Base-by-base conservation (phyloP, 2,329 filamentous ascomycete species). In the Trichoderma sp. region DNA sequence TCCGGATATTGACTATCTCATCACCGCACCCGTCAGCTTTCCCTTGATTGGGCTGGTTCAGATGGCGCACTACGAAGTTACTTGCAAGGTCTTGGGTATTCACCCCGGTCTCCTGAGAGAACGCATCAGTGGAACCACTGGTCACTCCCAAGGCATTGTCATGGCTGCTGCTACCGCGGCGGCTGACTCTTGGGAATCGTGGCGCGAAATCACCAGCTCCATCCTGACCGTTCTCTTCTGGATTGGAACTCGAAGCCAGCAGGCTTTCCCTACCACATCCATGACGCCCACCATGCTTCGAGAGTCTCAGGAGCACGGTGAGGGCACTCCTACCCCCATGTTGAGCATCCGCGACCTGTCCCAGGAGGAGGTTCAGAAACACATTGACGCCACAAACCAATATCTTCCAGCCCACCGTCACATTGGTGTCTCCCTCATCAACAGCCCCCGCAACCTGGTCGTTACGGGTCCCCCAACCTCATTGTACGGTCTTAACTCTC, bases 251-350 rank as follows among this genome's bases (percentile, higher is more conserved):
- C 91, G 95, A 76, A 97, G 94, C 79, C 95, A 99, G 80, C 95
- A 99, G 80, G 94, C 94, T 2, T 99, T 97, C 81, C 96, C 95
- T 45, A 89, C 92, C 73, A 99, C 95, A 4, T 98, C 95, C 37
- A 86, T 99, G 74, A 93, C 94, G 4, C 96, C 95, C 0, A 92
- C 89, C 53, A 92, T 94, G 76, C 86, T 99, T 64, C 92, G 94
- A 77, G 95, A 99, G 80, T 97, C 95, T 1, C 86, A 93, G 72
- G 94, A 97, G 77, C 90, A 95, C 78, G 94, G 95, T 63, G 95
- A 99, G 81, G 96, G 96, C n/a, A 87, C 86, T 6, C 95, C 96
- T 1, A 98, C 95, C 1, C 96, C 95, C 50, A 99, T 99, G 95
- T 83, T 99, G 72, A 98, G 95, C 75, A 97, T 99, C 72, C 92